phyloP scores from a whole-genome alignment of 352 stramenopile species.

The Pythium phragmiticola region DNA sequence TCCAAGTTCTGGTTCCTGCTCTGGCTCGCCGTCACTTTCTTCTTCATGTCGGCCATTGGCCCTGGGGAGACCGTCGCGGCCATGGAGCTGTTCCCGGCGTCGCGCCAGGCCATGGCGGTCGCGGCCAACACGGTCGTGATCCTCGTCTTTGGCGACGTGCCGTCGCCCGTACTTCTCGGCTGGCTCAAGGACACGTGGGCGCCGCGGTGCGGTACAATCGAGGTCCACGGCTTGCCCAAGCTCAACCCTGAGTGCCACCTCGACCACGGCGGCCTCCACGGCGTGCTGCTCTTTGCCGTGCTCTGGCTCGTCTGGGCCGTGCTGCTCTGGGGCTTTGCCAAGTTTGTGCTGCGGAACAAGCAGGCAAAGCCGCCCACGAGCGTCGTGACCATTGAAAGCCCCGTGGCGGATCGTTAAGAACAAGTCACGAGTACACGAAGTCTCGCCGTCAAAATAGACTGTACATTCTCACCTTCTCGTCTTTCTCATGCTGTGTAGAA shows the following conservation, averaged over 20 bases:
- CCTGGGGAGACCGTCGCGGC: slow-evolving; percentile 80
- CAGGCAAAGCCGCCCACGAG: neutral
- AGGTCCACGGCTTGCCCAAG: slow-evolving; percentile 36
- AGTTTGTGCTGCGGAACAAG: slow-evolving; percentile 21
- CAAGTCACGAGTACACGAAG: no score
- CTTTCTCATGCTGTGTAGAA: no score
- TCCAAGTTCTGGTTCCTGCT: slow-evolving; percentile 56
- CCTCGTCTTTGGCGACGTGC: slow-evolving; percentile 93
- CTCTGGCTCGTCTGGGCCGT: slow-evolving; percentile 66
- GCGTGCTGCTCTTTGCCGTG: slow-evolving; percentile 53
- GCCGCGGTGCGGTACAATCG: slow-evolving; percentile 76
- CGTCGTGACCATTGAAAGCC: slow-evolving; percentile 17
- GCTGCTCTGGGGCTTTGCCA: slow-evolving; percentile 38
- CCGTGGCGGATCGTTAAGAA: slow-evolving; percentile 1
- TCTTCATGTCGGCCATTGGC: slow-evolving; percentile 73
- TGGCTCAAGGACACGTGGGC: slow-evolving; percentile 91
- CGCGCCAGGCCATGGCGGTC: slow-evolving; percentile 88
- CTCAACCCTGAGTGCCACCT: slow-evolving; percentile 52
- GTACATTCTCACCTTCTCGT: no score
- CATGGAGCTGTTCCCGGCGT: slow-evolving; percentile 87
- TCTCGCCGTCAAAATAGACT: no score
- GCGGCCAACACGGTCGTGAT: slow-evolving; percentile 90
- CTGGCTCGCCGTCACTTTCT: slow-evolving; percentile 64
- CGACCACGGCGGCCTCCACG: slow-evolving; percentile 44
- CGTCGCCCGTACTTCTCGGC: slow-evolving; percentile 90